phyloP scores from a whole-genome alignment of 805 yeast genomes.

The Kluyveromyces siamensis region DNA sequence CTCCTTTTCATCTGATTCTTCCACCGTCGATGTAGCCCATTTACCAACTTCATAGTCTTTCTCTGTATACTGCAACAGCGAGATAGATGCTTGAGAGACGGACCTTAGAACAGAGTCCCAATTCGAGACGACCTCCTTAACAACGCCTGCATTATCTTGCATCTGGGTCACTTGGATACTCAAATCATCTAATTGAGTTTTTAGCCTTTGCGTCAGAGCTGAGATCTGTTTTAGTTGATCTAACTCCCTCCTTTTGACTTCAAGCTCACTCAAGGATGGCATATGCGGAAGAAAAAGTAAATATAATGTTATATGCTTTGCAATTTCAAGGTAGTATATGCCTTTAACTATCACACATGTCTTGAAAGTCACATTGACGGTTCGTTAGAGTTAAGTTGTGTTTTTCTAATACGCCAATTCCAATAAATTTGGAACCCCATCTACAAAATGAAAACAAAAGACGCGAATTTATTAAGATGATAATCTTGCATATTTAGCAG shows the following conservation, averaged over 20 bases:
- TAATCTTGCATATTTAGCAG: too few species aligned
- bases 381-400: background rate
- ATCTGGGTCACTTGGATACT: constrained; percentile 18
- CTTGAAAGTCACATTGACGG: background rate
- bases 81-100: constrained; percentile 25
- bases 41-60: constrained; percentile 25
- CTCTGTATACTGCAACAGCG: constrained; percentile 24
- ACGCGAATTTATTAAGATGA: too few species aligned
- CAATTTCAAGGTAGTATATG: background rate
- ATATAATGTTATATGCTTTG: background rate
- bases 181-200: constrained; percentile 19
- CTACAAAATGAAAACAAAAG: too few species aligned
- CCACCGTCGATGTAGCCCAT: constrained; percentile 30
- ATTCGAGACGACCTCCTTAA: constrained; percentile 19
- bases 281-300: background rate
- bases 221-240: constrained; percentile 20
- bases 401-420: background rate
- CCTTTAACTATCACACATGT: background rate
- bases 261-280: constrained; percentile 11
- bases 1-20: constrained; percentile 34
- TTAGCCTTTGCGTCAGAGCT: constrained; percentile 18
- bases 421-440: too few species aligned
- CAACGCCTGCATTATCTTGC: constrained; percentile 19
- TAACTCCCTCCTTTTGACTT: constrained; percentile 17
- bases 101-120: constrained; percentile 27